Conservation (phyloP, 1,139 yeast species). For the Diutina scorzettiae region DNA sequence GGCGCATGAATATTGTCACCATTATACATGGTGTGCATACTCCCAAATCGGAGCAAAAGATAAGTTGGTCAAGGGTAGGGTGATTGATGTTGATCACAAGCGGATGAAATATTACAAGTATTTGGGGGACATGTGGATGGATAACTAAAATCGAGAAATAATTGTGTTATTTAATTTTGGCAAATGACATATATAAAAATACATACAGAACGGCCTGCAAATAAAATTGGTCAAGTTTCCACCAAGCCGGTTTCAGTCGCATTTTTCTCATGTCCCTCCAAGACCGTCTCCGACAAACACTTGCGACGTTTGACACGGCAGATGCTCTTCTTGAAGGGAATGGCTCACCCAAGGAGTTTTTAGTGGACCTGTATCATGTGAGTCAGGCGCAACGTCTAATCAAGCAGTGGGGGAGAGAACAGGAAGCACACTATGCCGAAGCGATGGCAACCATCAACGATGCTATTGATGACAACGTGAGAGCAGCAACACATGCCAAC, state of each 20-base stretch:
- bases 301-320: not conserved
- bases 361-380: not conserved
- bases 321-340: not conserved
- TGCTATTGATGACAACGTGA: not conserved
- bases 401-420: not conserved
- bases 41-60: conserved; percentile 19
- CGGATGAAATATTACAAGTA: not conserved
- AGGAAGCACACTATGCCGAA: not conserved
- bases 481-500: not conserved
- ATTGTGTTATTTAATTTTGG: too few relatives aligned
- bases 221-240: too few relatives aligned
- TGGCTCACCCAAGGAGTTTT: not conserved
- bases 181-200: too few relatives aligned
- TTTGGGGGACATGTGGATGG: conserved; percentile 6
- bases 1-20: conserved; percentile 20
- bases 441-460: not conserved
- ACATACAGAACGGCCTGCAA: too few relatives aligned
- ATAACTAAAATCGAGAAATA: too few relatives aligned
- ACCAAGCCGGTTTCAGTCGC: too few relatives aligned
- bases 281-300: not conserved
- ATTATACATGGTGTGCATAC: conserved; percentile 29
- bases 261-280: not conserved
- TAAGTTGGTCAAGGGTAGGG: not conserved
- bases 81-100: not conserved
- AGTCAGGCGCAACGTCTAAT: not conserved